Conservation (phyloP, 75 land plant species). For the Larix kaempferi region DNA sequence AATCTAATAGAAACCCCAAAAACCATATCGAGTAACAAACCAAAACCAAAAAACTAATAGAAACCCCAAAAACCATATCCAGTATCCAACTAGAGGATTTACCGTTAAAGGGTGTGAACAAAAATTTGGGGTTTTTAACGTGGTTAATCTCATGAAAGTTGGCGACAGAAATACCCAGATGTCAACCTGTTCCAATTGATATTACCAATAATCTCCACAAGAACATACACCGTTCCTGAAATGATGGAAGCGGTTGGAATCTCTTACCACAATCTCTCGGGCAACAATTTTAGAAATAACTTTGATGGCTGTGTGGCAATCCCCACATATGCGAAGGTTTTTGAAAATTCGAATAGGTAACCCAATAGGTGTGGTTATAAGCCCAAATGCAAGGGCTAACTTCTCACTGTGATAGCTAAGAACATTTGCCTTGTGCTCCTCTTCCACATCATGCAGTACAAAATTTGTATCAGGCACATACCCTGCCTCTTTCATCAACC, state of each 20-base stretch:
- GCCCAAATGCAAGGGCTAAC: slow-evolving; percentile 17
- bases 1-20: no score
- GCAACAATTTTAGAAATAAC: slow-evolving; percentile 11
- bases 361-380: background rate
- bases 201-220: slow-evolving; percentile 19
- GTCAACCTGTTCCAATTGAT: no score
- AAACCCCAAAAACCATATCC: no score
- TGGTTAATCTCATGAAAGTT: no score
- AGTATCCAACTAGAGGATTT: no score
- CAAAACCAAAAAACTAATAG: no score
- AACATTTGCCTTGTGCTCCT: slow-evolving; percentile 13
- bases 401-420: slow-evolving; percentile 20
- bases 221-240: slow-evolving; percentile 14
- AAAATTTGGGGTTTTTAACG: no score
- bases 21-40: no score
- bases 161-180: no score
- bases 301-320: slow-evolving; percentile 17
- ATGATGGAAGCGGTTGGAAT: slow-evolving; percentile 15
- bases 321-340: slow-evolving; percentile 18
- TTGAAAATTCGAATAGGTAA: slow-evolving; percentile 11
- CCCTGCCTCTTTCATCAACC: slow-evolving; percentile 15
- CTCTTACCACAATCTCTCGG: slow-evolving; percentile 8
- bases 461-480: slow-evolving; percentile 16
- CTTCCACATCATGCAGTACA: slow-evolving; percentile 16
- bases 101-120: no score